These are phyloP conservation scores for Stenogyne calaminthoides DNA, from an alignment of 305 asterid species.

Conservation along the genomic window DNA sequence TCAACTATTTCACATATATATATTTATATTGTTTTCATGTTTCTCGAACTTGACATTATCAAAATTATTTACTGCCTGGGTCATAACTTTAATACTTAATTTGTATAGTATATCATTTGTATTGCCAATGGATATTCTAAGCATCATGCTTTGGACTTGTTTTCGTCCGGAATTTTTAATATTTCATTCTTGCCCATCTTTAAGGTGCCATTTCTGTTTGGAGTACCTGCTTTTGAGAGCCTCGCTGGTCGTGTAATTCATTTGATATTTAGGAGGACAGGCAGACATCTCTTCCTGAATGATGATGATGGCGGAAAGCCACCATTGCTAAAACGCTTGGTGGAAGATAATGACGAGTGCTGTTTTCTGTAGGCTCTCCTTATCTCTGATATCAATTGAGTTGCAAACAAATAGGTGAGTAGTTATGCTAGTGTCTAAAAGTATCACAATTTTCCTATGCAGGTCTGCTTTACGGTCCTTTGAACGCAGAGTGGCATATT, in stretches of 20 bases:
- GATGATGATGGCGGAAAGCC: conserved; percentile 85
- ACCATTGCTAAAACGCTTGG: conserved; percentile 80
- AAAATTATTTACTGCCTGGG: not conserved
- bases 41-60: too few species aligned
- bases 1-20: too few species aligned
- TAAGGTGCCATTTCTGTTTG: conserved; percentile 98
- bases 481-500: conserved; percentile 79
- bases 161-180: not conserved
- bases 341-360: conserved; percentile 69
- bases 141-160: conserved; percentile 1
- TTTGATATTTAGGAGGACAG: conserved; percentile 93
- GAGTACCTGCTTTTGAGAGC: conserved; percentile 80
- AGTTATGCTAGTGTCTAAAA: conserved; percentile 1
- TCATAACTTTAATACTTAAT: not conserved
- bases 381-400: conserved; percentile 3
- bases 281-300: conserved; percentile 87
- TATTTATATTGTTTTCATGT: too few species aligned
- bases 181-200: conserved; percentile 16
- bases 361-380: conserved; percentile 66
- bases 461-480: conserved; percentile 84
- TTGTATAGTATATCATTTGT: not conserved
- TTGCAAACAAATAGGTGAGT: conserved; percentile 4
- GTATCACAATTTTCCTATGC: conserved; percentile 33
- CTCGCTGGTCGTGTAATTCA: conserved; percentile 75
- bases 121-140: not conserved